Percentiles rank a stretch among this genome's conserved stretches.
Evolutionary conservation across 371 early-diverging fungal species (phyloP).

Genomic region (Saksenaea vasiformis): DNA sequence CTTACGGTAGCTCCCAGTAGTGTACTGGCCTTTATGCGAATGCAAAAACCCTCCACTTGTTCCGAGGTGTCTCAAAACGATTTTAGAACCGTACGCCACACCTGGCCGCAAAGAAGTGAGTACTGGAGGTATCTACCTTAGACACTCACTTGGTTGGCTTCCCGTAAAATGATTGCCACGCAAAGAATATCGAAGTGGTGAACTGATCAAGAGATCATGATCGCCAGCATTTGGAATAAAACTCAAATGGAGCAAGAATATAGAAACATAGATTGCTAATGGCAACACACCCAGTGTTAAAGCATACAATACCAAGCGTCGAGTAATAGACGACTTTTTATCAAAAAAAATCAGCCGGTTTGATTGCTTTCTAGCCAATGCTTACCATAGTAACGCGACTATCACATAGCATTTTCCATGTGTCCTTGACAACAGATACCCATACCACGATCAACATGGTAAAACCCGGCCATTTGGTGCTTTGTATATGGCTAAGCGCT

Average conservation of each 20-base stretch:
- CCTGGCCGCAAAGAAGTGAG: conserved; percentile 42
- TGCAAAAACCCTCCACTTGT: conserved; percentile 83
- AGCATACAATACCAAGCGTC: conserved; percentile 34
- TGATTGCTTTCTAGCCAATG: background rate
- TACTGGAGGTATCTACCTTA: background rate
- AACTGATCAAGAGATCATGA: conserved; percentile 81
- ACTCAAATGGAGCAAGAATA: conserved; percentile 84
- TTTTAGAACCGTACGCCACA: conserved; percentile 78
- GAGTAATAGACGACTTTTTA: background rate
- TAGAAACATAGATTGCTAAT: conserved; percentile 69
- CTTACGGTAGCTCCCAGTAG: conserved; percentile 78
- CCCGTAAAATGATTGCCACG: conserved; percentile 25
- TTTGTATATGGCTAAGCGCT: conserved; percentile 50
- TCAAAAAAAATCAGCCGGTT: background rate
- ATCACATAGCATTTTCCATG: conserved; percentile 83
- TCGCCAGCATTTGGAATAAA: conserved; percentile 69
- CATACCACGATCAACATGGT: conserved; percentile 22
- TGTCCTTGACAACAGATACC: conserved; percentile 71
- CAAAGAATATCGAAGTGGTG: conserved; percentile 66
- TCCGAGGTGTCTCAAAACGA: conserved; percentile 76
- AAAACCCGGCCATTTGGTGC: conserved; percentile 37
- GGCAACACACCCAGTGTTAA: conserved; percentile 82
- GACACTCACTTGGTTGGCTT: conserved; percentile 23
- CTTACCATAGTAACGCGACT: conserved; percentile 47
- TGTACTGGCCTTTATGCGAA: conserved; percentile 82